Conservation (phyloP, 1,284 basidiomycete species). For the Agroathelia rolfsii region DNA sequence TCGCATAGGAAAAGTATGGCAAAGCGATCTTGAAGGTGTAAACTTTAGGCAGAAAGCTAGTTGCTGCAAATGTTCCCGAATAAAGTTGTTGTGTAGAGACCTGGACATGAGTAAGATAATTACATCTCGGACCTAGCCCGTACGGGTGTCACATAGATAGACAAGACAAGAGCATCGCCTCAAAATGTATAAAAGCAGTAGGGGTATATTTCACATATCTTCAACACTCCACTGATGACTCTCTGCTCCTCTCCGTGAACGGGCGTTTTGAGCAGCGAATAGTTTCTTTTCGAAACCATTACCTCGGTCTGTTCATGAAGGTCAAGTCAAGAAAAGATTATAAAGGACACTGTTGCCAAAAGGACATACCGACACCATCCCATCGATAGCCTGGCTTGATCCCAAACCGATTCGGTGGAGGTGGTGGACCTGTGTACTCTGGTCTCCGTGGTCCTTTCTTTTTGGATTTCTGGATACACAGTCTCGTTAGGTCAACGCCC, state of each 20-base stretch:
- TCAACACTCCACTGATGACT: slow-evolving; percentile 81
- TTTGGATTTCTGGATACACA: slow-evolving; percentile 55
- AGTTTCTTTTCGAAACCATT: slow-evolving; percentile 93
- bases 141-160: no score
- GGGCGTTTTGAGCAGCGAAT: slow-evolving; percentile 75
- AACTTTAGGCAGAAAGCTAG: no score
- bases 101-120: no score
- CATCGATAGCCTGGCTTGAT: slow-evolving; percentile 94
- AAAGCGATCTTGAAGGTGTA: no score
- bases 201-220: slow-evolving; percentile 59
- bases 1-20: no score
- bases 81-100: no score
- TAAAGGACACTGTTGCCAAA: not conserved
- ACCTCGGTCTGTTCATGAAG: slow-evolving; percentile 72
- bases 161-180: no score
- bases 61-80: no score
- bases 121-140: no score
- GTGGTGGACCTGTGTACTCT: slow-evolving; percentile 79
- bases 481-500: slow-evolving; percentile 5
- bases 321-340: slow-evolving; percentile 8
- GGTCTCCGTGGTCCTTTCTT: slow-evolving; percentile 71
- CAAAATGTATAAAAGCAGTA: not conserved
- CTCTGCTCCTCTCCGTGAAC: slow-evolving; percentile 57
- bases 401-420: slow-evolving; percentile 89
- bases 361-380: slow-evolving; percentile 84